phyloP scores from a whole-genome alignment of 176 grass and related monocot species.

The Zizania latifolia region DNA sequence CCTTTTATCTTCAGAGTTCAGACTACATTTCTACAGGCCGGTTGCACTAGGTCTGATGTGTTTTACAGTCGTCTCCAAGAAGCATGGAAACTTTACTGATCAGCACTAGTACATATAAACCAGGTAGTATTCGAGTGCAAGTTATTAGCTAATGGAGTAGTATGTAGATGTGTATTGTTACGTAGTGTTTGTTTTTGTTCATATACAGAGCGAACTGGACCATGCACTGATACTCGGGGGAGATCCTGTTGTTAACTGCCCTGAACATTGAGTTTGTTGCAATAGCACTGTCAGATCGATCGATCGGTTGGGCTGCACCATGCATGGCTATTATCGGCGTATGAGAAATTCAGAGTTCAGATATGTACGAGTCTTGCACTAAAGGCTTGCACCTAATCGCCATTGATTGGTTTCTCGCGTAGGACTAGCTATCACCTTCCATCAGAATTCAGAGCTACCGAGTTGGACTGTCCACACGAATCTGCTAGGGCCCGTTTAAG shows the following conservation, averaged over 20 bases:
- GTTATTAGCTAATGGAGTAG: not conserved
- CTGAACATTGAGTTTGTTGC: slow-evolving; percentile 19
- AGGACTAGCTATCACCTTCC: not conserved
- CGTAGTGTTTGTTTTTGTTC: not conserved
- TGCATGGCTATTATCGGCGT: not conserved
- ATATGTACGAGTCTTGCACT: not conserved
- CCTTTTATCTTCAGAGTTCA: too few species aligned
- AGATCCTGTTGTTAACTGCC: slow-evolving; percentile 4
- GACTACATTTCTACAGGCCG: too few species aligned
- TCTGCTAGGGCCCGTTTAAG: not conserved
- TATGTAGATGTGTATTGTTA: not conserved
- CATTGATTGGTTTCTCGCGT: not conserved
- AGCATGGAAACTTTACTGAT: not conserved
- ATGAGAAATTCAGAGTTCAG: not conserved
- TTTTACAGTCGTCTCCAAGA: too few species aligned
- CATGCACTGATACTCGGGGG: not conserved
- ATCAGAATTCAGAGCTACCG: not conserved
- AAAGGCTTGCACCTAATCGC: not conserved
- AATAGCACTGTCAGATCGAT: not conserved
- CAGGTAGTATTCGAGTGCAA: not conserved
- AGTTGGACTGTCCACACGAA: not conserved
- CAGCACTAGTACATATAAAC: not conserved
- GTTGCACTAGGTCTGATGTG: too few species aligned
- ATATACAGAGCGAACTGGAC: not conserved
- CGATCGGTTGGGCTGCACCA: not conserved